Evolutionary conservation across 768 basidiomycete genomes (phyloP).

Genomic region (Leccinum barrowsii): DNA sequence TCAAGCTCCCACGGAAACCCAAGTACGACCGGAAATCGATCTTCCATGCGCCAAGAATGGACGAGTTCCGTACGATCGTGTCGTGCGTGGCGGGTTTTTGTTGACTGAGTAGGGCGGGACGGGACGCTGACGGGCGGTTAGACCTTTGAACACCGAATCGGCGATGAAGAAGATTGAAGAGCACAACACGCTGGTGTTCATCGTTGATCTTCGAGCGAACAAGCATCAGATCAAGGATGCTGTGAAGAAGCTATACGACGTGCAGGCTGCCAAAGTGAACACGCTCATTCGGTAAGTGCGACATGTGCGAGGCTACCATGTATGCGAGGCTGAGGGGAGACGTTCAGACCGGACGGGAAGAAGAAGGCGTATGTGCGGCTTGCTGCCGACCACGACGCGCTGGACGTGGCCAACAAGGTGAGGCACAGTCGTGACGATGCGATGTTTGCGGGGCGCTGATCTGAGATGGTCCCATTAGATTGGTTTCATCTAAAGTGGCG

Average conservation of each 20-base stretch:
- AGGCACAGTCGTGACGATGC: constrained; percentile 7
- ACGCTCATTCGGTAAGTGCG: constrained; percentile 86
- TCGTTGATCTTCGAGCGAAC: constrained; percentile 92
- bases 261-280: constrained; percentile 94
- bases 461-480: constrained; percentile 47
- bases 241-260: constrained; percentile 98
- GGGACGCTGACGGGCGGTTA: constrained; percentile 24
- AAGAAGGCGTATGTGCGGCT: constrained; percentile 99
- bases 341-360: constrained; percentile 85
- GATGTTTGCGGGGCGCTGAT: constrained; percentile 1
- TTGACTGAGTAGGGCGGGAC: not conserved
- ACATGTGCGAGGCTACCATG: not conserved
- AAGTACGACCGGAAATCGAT: constrained; percentile 96
- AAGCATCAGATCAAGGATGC: constrained; percentile 99
- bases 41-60: constrained; percentile 91
- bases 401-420: constrained; percentile 98
- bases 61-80: constrained; percentile 92
- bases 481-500: constrained; percentile 71
- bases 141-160: constrained; percentile 89
- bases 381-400: constrained; percentile 91
- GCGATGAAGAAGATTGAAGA: constrained; percentile 99
- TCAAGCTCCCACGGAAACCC: constrained; percentile 77
- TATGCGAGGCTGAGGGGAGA: not conserved
- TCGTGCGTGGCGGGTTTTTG: constrained; percentile 51
- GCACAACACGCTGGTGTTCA: constrained; percentile 98